These are phyloP conservation scores for Liquidambar formosana DNA, from an alignment of 164 flowering plant species.

Conservation along the genomic window DNA sequence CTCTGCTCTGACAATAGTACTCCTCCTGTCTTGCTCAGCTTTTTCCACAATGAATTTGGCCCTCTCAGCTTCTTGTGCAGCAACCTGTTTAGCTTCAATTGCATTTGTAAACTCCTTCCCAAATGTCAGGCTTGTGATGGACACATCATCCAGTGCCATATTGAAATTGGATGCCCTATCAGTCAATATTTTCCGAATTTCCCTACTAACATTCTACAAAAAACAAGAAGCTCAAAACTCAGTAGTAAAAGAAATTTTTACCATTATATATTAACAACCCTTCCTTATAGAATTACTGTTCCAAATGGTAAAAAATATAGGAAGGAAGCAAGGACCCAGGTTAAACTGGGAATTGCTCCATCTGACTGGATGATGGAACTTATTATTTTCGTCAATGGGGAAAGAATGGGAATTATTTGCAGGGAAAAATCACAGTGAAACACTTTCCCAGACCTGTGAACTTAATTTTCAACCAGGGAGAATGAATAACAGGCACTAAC, in stretches of 20 bases:
- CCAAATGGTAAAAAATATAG: neutral
- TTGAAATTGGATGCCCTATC: slow-evolving; percentile 55
- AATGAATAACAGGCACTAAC: neutral
- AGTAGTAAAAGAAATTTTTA: neutral
- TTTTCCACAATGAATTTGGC: slow-evolving; percentile 67
- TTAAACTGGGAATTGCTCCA: neutral
- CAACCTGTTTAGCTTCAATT: slow-evolving; percentile 64
- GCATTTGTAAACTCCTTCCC: slow-evolving; percentile 64
- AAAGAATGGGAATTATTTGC: neutral
- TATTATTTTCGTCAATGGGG: neutral
- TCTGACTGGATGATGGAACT: neutral
- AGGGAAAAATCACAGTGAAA: no score
- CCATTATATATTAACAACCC: neutral
- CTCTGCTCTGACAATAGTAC: slow-evolving; percentile 67
- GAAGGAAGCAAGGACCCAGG: neutral
- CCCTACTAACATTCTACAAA: slow-evolving; percentile 53
- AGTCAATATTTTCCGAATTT: slow-evolving; percentile 52
- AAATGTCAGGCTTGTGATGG: slow-evolving; percentile 54
- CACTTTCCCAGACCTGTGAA: neutral
- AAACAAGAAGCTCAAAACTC: neutral
- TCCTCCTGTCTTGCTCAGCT: slow-evolving; percentile 67
- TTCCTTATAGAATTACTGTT: neutral
- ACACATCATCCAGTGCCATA: slow-evolving; percentile 69
- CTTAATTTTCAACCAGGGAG: neutral
- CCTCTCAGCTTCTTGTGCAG: slow-evolving; percentile 64